Percentiles rank a stretch among this genome's conserved stretches.
These are phyloP conservation scores for Hymenoscyphus fructigenus DNA, from an alignment of 2,329 filamentous ascomycete species.

Conservation along the genomic window DNA sequence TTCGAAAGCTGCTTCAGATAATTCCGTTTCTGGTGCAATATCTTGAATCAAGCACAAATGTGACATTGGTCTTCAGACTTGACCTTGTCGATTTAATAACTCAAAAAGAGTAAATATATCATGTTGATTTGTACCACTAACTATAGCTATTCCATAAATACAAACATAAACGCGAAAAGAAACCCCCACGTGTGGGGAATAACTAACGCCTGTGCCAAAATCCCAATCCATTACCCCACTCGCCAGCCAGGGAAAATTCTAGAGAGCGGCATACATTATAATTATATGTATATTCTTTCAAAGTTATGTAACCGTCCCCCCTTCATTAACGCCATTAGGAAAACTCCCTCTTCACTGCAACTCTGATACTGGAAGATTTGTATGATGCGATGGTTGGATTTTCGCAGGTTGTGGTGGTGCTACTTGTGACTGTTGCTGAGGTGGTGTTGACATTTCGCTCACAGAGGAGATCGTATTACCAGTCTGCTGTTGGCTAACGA, in stretches of 20 bases:
- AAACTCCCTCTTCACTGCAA: background rate
- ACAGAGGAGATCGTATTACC: background rate
- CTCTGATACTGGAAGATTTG: background rate
- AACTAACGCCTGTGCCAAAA: background rate
- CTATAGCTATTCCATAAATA: too few species aligned
- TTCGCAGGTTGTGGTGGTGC: background rate
- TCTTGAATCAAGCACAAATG: too few species aligned
- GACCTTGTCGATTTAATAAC: too few species aligned
- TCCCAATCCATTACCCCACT: background rate
- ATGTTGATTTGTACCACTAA: too few species aligned
- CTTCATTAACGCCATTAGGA: background rate
- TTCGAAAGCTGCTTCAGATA: too few species aligned
- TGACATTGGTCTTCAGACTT: too few species aligned
- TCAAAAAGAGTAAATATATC: too few species aligned
- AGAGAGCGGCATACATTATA: background rate
- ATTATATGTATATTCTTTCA: background rate
- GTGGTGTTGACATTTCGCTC: slow-evolving; percentile 1
- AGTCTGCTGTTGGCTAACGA: background rate
- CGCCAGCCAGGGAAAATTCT: background rate
- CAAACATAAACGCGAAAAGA: too few species aligned
- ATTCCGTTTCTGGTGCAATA: too few species aligned
- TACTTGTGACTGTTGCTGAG: background rate
- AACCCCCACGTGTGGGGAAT: too few species aligned
- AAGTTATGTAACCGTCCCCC: background rate
- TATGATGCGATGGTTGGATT: background rate